Conservation (phyloP, 495 filamentous ascomycete genomes). For the Peziza echinospora region DNA sequence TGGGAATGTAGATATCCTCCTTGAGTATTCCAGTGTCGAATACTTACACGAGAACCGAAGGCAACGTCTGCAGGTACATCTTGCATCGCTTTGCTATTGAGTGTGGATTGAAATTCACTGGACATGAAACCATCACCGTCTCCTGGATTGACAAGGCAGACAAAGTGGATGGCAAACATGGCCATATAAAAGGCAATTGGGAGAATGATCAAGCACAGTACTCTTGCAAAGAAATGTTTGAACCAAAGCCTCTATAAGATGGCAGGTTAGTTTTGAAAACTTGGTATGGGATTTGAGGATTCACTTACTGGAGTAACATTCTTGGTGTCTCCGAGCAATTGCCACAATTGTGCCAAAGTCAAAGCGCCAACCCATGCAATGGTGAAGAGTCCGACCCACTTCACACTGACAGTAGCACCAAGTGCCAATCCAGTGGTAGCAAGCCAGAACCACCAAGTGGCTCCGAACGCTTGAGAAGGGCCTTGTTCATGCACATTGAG, state of each 20-base stretch:
- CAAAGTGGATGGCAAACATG: conserved; percentile 91
- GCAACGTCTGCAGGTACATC: conserved; percentile 83
- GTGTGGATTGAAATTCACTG: conserved; percentile 90
- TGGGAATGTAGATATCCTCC: conserved; percentile 96
- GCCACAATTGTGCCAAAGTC: conserved; percentile 82
- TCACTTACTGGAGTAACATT: conserved; percentile 51
- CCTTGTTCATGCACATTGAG: conserved; percentile 93
- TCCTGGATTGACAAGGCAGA: conserved; percentile 78
- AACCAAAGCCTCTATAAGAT: conserved; percentile 50
- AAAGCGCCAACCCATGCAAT: conserved; percentile 94
- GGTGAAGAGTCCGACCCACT: conserved; percentile 97
- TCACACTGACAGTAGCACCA: conserved; percentile 83
- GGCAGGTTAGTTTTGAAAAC: conserved; percentile 6
- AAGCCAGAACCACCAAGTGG: conserved; percentile 97
- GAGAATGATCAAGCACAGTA: conserved; percentile 82
- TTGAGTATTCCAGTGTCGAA: conserved; percentile 90
- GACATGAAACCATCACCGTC: conserved; percentile 99
- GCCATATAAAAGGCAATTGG: conserved; percentile 76
- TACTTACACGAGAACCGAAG: conserved; percentile 61
- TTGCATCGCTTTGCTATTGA: conserved; percentile 90
- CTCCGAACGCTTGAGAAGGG: conserved; percentile 59
- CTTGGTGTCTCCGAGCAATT: conserved; percentile 69
- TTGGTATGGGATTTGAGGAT: not conserved
- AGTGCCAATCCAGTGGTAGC: conserved; percentile 64
- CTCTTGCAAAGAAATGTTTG: conserved; percentile 82